Percentiles rank a stretch among this genome's conserved stretches.
These are phyloP conservation scores for Agrocybe praecox DNA, from an alignment of 768 basidiomycete species.

Conservation along the genomic window DNA sequence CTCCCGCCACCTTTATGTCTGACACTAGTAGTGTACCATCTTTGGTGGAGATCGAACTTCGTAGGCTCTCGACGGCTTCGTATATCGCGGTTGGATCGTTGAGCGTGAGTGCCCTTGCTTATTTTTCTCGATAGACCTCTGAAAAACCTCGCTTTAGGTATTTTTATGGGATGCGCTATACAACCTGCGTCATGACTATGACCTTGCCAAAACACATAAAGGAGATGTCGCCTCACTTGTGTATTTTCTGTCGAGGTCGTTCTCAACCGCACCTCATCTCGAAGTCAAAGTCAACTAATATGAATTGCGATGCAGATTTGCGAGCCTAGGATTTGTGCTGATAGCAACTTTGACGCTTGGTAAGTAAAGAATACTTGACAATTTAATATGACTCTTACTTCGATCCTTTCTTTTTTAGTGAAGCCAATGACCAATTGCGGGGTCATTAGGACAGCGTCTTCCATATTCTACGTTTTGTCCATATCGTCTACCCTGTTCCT, in stretches of 20 bases:
- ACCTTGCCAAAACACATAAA: not conserved
- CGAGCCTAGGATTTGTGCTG: not conserved
- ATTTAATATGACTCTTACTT: no score
- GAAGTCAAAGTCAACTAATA: not conserved
- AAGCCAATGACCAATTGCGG: not conserved
- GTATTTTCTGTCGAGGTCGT: conserved; percentile 7
- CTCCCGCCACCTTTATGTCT: no score
- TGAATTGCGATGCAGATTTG: not conserved
- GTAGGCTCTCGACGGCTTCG: conserved; percentile 1
- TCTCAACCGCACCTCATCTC: no score
- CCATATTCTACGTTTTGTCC: conserved; percentile 1
- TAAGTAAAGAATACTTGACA: not conserved
- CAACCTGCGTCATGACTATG: conserved; percentile 4
- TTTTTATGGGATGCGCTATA: conserved; percentile 7
- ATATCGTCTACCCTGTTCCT: not conserved
- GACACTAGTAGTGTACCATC: no score
- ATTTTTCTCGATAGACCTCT: not conserved
- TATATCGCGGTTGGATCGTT: conserved; percentile 5
- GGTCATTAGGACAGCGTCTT: not conserved
- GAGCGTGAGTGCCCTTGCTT: not conserved
- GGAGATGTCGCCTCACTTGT: not conserved
- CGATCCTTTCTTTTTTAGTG: no score
- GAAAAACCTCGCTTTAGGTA: not conserved
- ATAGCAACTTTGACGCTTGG: not conserved
- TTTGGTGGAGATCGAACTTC: no score